Evolutionary conservation across 1,284 basidiomycete genomes (phyloP).

Genomic region (Apiotrichum porosum): DNA sequence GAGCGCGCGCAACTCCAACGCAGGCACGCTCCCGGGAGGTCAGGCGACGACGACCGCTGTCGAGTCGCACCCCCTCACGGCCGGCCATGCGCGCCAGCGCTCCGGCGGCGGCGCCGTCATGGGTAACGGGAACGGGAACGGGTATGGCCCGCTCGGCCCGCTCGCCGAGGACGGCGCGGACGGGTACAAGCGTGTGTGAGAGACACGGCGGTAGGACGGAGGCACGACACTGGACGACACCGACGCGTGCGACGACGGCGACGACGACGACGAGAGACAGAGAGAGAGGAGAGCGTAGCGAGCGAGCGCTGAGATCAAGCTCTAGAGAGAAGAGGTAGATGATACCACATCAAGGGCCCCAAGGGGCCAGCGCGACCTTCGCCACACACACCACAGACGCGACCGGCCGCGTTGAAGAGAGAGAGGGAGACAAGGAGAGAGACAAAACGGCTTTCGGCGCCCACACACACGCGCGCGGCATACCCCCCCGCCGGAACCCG

Average conservation of each 20-base stretch:
- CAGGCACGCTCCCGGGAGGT: constrained; percentile 1
- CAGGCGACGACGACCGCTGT: neutral
- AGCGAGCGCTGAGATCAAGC: too few relatives aligned
- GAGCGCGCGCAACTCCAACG: neutral
- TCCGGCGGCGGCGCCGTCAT: constrained; percentile 29
- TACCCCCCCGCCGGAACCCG: neutral
- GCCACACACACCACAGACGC: too few relatives aligned
- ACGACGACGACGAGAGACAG: too few relatives aligned
- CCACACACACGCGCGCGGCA: neutral
- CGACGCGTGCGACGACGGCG: neutral
- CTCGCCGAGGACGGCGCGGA: constrained; percentile 22
- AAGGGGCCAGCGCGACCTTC: neutral
- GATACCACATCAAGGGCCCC: neutral
- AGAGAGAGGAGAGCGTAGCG: too few relatives aligned
- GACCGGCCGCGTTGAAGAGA: too few relatives aligned
- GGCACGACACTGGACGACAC: too few relatives aligned
- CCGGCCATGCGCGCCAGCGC: constrained; percentile 43
- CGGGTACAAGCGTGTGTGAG: neutral
- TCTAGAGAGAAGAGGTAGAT: too few relatives aligned
- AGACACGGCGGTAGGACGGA: neutral
- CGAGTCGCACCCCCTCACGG: constrained; percentile 1
- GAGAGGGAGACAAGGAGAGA: neutral
- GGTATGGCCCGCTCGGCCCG: constrained; percentile 42
- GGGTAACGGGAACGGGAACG: constrained; percentile 13
- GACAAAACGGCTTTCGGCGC: neutral